Conservation (phyloP, 2,329 filamentous ascomycete species). For the Teratosphaeria destructans region DNA sequence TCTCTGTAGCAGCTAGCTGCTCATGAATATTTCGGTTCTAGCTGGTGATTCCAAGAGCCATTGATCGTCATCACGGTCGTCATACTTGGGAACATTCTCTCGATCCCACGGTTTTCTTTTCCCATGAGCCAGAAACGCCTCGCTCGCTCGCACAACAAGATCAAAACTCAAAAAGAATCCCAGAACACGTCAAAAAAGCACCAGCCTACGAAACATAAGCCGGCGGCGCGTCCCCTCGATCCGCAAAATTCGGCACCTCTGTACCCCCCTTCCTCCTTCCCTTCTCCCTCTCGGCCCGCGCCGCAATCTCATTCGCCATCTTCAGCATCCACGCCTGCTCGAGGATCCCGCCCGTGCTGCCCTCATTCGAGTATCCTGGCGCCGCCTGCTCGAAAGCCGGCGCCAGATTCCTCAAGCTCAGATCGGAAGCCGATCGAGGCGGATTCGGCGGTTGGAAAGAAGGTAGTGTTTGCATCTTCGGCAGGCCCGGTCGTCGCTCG, state of each 20-base stretch:
- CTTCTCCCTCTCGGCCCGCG: constrained; percentile 77
- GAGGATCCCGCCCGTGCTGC: constrained; percentile 45
- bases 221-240: constrained; percentile 22
- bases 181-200: background rate
- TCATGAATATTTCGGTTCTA: background rate
- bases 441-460: background rate
- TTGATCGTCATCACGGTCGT: background rate
- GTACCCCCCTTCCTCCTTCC: constrained; percentile 17
- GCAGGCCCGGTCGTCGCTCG: constrained; percentile 8
- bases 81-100: background rate
- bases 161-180: background rate
- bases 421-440: constrained; percentile 11
- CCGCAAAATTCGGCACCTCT: background rate
- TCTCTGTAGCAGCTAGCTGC: background rate
- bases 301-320: constrained; percentile 85
- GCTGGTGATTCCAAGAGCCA: background rate
- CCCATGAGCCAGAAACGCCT: background rate
- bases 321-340: constrained; percentile 84
- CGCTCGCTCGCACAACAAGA: background rate
- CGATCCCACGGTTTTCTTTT: background rate
- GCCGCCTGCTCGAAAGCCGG: constrained; percentile 1
- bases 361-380: constrained; percentile 5
- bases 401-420: constrained; percentile 15
- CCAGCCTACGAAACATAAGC: constrained; percentile 20
- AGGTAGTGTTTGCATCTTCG: constrained; percentile 12